A percentile compares a stretch with the other conserved stretches of the same genome.
Conservation (phyloP, 805 yeast species). For the Candida loeiensis region DNA sequence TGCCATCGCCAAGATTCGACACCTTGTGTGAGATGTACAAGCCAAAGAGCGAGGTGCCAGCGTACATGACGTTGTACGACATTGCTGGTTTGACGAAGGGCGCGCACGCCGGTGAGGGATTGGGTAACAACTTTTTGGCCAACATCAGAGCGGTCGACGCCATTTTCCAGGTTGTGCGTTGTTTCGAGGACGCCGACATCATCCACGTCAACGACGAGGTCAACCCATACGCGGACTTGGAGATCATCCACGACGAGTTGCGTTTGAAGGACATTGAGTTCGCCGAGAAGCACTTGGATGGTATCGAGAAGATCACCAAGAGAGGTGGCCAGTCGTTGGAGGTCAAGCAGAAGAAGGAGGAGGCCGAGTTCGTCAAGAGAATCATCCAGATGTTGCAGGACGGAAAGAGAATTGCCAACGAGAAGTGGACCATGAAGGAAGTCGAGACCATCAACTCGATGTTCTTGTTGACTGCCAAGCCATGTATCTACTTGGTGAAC, state of each 20-base stretch:
- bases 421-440: slow-evolving; percentile 84
- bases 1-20: slow-evolving; percentile 88
- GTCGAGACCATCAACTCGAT: slow-evolving; percentile 85
- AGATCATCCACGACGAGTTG: slow-evolving; percentile 85
- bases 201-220: slow-evolving; percentile 93
- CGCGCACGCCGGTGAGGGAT: slow-evolving; percentile 95
- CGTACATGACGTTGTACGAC: slow-evolving; percentile 88
- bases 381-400: slow-evolving; percentile 74
- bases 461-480: slow-evolving; percentile 90
- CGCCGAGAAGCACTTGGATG: slow-evolving; percentile 75
- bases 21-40: slow-evolving; percentile 67
- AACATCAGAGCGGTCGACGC: slow-evolving; percentile 98
- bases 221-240: slow-evolving; percentile 91
- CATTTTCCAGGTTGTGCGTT: slow-evolving; percentile 94
- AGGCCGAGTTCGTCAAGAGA: slow-evolving; percentile 66
- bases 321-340: slow-evolving; percentile 90
- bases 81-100: slow-evolving; percentile 98
- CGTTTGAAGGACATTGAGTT: slow-evolving; percentile 97
- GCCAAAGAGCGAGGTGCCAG: slow-evolving; percentile 86
- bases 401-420: slow-evolving; percentile 86
- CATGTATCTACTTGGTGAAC: slow-evolving; percentile 88
- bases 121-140: slow-evolving; percentile 95
- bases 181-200: slow-evolving; percentile 96
- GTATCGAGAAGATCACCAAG: slow-evolving; percentile 71
- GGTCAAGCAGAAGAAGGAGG: slow-evolving; percentile 84